Evolutionary conservation across 2,329 filamentous ascomycete species (phyloP).

Genomic region (Penicillium sp.): DNA sequence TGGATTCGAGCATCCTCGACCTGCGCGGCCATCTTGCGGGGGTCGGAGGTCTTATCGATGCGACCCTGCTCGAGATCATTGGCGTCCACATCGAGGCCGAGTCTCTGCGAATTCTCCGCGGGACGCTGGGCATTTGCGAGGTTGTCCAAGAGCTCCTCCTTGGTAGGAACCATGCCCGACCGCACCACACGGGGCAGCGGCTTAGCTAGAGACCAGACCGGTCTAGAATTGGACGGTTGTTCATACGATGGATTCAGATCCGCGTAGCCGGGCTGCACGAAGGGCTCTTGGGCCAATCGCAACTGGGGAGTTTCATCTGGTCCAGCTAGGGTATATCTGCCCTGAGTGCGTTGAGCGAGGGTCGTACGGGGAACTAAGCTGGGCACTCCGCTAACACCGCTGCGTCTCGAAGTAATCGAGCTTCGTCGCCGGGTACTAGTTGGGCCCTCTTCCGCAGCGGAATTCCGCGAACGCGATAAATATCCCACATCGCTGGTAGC

Average conservation of each 20-base stretch:
- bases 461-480: slow-evolving; percentile 16
- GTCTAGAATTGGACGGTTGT: slow-evolving; percentile 49
- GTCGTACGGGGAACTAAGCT: slow-evolving; percentile 29
- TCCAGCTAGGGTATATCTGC: slow-evolving; percentile 34
- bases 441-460: slow-evolving; percentile 3
- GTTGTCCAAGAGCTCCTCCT: slow-evolving; percentile 38
- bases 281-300: slow-evolving; percentile 41
- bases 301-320: slow-evolving; percentile 34
- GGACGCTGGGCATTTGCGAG: slow-evolving; percentile 33
- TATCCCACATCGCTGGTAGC: slow-evolving; percentile 10
- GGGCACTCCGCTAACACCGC: slow-evolving; percentile 18
- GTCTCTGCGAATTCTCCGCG: slow-evolving; percentile 32
- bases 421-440: slow-evolving; percentile 22
- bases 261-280: slow-evolving; percentile 55
- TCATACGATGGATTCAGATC: slow-evolving; percentile 57
- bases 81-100: slow-evolving; percentile 42
- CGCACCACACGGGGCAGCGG: slow-evolving; percentile 55
- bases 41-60: slow-evolving; percentile 39
- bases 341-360: slow-evolving; percentile 29
- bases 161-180: slow-evolving; percentile 53
- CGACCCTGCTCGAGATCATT: slow-evolving; percentile 46
- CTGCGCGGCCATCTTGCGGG: slow-evolving; percentile 45
- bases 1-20: slow-evolving; percentile 44
- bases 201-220: slow-evolving; percentile 56
- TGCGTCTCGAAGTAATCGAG: slow-evolving; percentile 21